Conservation (phyloP, 257 asterid species). For the Cordia subcordata region DNA sequence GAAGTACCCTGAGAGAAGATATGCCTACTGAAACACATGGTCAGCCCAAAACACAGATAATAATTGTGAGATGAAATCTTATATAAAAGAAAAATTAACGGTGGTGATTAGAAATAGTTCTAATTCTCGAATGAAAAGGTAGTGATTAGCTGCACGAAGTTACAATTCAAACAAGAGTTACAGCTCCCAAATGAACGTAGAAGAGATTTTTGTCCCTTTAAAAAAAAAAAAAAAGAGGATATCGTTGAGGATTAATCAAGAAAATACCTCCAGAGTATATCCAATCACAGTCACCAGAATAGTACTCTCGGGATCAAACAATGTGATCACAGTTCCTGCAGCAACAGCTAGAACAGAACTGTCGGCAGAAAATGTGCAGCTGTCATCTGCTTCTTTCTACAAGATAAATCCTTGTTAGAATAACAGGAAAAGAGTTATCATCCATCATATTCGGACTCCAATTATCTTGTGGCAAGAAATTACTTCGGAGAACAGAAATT, state of each 20-base stretch:
- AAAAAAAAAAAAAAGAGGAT: neutral
- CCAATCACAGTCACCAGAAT: slow-evolving; percentile 80
- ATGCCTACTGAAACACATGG: too few species aligned
- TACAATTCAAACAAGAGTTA: slow-evolving; percentile 12
- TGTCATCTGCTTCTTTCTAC: slow-evolving; percentile 85
- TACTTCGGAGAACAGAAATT: too few species aligned
- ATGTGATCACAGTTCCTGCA: slow-evolving; percentile 75
- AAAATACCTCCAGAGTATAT: slow-evolving; percentile 60
- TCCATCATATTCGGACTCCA: too few species aligned
- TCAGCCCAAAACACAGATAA: too few species aligned
- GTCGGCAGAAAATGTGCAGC: slow-evolving; percentile 78
- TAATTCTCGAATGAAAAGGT: slow-evolving; percentile 61
- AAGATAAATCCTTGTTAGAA: neutral
- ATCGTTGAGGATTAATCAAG: slow-evolving; percentile 1
- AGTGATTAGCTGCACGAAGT: slow-evolving; percentile 47
- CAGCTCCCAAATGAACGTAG: too few species aligned
- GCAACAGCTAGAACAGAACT: slow-evolving; percentile 95
- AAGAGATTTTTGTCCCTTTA: too few species aligned
- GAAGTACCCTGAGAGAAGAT: too few species aligned
- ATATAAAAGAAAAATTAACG: too few species aligned
- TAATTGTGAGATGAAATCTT: too few species aligned
- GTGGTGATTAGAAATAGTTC: too few species aligned
- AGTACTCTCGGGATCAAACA: slow-evolving; percentile 91
- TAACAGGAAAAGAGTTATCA: too few species aligned
- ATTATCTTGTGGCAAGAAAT: too few species aligned